Evolutionary conservation across 441 rosid genomes (phyloP).

Genomic region (Biscutella laevigata): DNA sequence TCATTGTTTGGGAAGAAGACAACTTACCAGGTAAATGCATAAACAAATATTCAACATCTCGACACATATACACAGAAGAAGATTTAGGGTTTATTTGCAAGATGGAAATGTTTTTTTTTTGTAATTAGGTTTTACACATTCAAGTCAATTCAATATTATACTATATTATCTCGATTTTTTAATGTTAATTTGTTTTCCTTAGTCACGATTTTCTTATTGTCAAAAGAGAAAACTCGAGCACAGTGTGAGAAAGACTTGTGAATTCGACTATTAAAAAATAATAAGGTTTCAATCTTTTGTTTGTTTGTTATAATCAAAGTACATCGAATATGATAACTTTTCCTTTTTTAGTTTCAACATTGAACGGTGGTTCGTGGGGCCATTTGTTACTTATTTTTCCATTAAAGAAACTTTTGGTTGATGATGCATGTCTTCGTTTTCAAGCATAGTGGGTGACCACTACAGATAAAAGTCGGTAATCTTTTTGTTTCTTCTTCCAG

Average conservation of each 20-base stretch:
- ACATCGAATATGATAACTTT: constrained; percentile 22
- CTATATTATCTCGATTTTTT: not conserved
- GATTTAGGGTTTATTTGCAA: constrained; percentile 22
- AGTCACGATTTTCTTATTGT: not conserved
- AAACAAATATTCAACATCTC: too few relatives aligned
- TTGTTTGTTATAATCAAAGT: constrained; percentile 14
- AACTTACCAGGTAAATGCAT: constrained; percentile 1
- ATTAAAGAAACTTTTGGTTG: constrained; percentile 23
- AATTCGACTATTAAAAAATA: not conserved
- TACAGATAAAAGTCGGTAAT: not conserved
- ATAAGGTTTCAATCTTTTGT: not conserved
- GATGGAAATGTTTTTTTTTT: not conserved
- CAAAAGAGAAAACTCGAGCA: not conserved
- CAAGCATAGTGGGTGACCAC: constrained; percentile 54
- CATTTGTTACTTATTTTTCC: constrained; percentile 18
- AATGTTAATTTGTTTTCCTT: constrained; percentile 17
- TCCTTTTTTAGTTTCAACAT: constrained; percentile 10
- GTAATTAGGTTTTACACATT: not conserved
- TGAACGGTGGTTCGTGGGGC: constrained; percentile 16
- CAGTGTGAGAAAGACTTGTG: constrained; percentile 17
- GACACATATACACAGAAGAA: not conserved
- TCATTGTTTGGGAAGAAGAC: constrained; percentile 13
- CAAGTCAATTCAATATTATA: not conserved
- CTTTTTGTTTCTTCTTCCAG: constrained; percentile 10
- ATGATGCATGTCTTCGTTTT: constrained; percentile 40